Conservation (phyloP, 306 rosid genomes). For the Alnus rubra region DNA sequence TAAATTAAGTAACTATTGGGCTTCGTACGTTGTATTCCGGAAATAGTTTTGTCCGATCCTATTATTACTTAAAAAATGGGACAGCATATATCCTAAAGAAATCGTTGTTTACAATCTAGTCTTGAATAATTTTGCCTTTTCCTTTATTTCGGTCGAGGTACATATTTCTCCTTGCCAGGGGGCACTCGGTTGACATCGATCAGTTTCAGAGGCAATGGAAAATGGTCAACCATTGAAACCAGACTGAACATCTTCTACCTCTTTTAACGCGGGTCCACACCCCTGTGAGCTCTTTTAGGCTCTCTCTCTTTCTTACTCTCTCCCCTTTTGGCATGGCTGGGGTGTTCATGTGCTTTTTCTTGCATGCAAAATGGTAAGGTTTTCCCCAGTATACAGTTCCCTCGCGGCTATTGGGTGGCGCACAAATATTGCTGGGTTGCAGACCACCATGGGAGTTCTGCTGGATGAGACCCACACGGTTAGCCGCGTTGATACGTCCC, state of each 20-base stretch:
- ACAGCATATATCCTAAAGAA: no score
- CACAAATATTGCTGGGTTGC: background rate
- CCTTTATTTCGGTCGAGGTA: no score
- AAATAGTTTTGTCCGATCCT: no score
- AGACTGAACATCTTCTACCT: conserved; percentile 33
- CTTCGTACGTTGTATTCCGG: no score
- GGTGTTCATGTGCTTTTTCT: background rate
- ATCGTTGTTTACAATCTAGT: no score
- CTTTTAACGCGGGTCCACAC: conserved; percentile 58
- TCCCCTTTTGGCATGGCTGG: conserved; percentile 10
- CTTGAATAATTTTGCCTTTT: no score
- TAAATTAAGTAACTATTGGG: no score
- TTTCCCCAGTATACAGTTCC: conserved; percentile 27
- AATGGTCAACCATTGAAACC: conserved; percentile 32
- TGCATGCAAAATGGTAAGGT: conserved; percentile 55
- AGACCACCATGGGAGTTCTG: conserved; percentile 5
- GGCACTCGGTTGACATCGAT: no score
- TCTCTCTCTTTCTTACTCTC: conserved; percentile 1
- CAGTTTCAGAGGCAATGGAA: background rate
- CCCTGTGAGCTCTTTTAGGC: background rate
- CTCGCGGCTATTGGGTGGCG: conserved; percentile 24
- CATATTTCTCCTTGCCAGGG: no score
- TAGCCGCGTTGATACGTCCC: background rate
- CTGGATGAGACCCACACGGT: background rate
- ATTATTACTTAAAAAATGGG: no score